These are phyloP conservation scores for Dictyostelium citrinum DNA, from an alignment of 78 protist genomes.

Conservation along the genomic window DNA sequence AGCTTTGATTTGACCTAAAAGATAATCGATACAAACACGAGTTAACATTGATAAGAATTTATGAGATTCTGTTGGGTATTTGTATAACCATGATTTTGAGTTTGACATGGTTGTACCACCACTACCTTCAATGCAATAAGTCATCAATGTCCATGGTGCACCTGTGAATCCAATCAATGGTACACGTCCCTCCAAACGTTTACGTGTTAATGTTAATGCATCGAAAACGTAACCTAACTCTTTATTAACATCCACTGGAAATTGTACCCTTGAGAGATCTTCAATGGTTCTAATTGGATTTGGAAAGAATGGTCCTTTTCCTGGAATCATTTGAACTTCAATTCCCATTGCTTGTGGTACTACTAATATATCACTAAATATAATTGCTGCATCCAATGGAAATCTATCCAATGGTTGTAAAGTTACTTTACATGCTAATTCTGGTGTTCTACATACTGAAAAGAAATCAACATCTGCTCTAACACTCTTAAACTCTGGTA, in stretches of 20 bases:
- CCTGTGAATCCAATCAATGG: conserved; percentile 91
- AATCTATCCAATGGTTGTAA: conserved; percentile 92
- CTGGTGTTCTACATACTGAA: conserved; percentile 92
- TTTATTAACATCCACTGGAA: conserved; percentile 78
- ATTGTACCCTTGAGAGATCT: conserved; percentile 38
- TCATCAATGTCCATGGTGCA: conserved; percentile 94
- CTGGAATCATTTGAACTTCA: conserved; percentile 84
- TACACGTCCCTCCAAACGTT: conserved; percentile 77
- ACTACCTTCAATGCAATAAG: conserved; percentile 94
- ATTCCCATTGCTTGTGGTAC: conserved; percentile 88
- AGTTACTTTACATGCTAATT: conserved; percentile 91
- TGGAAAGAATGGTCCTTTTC: conserved; percentile 90
- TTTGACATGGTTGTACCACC: conserved; percentile 48
- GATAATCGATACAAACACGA: conserved; percentile 61
- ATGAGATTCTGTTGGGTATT: conserved; percentile 70
- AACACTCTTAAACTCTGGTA: conserved; percentile 85
- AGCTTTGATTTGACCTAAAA: conserved; percentile 85
- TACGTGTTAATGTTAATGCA: conserved; percentile 87
- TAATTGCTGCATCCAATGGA: conserved; percentile 95
- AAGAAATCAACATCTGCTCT: conserved; percentile 85
- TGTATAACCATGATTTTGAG: conserved; percentile 85
- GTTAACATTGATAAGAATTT: conserved; percentile 76
- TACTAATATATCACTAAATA: conserved; percentile 94
- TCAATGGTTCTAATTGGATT: conserved; percentile 40
- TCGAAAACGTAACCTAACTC: conserved; percentile 86